Evolutionary conservation across 2,329 filamentous ascomycete genomes (phyloP), one percentile per base, ranked within the genome.

Genomic region (Simplicillium sp.): DNA sequence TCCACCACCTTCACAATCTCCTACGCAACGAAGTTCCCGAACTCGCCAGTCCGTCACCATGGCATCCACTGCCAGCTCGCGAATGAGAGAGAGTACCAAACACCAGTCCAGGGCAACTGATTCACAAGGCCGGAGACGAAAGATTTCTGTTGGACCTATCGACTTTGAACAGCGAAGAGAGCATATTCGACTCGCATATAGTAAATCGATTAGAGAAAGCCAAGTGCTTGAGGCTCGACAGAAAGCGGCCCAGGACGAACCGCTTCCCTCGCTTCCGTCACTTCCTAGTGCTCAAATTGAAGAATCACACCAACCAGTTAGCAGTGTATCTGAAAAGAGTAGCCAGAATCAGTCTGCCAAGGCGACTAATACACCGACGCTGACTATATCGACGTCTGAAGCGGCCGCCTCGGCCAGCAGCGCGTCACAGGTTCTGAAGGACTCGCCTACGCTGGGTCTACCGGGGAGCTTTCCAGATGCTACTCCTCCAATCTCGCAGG

Each of bases 151-250:
- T 44, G 82, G 82, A 1, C 82, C 83, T 44, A 85, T 94, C 39
- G 86, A 95, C 60, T 92, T 94, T 56, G 87, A 84, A 44, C 84
- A 86, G 49, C 76, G 87, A 38, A 75, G 88, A 50, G 82, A 87
- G 54, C 80, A 81, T 45, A 94, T 94, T 52, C 83, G 89, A 50
- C 77, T 87, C 42, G 87, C 87, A 12, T 90, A 94, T 59, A 89
- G 80, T 50, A 86, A 84, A 56, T 87, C 84, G n/a, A 80, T 92
- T 37, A 76, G 82, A 47, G 83, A 87, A 54, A 83, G 68, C 51
- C 80, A 85, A 54, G 80, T 74, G 44, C 61, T 67, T n/a, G 71
- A 73, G 43, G 70, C 68, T 39, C 68, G 70, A 54, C 64, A 68
- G 48, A 63, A 73, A 53, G 57, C 58, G 11, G 55, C 53, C 12